A percentile compares a stretch with the other conserved stretches of the same genome.
These are phyloP conservation scores for Voacanga thouarsii DNA, from an alignment of 257 asterid species.

Conservation along the genomic window DNA sequence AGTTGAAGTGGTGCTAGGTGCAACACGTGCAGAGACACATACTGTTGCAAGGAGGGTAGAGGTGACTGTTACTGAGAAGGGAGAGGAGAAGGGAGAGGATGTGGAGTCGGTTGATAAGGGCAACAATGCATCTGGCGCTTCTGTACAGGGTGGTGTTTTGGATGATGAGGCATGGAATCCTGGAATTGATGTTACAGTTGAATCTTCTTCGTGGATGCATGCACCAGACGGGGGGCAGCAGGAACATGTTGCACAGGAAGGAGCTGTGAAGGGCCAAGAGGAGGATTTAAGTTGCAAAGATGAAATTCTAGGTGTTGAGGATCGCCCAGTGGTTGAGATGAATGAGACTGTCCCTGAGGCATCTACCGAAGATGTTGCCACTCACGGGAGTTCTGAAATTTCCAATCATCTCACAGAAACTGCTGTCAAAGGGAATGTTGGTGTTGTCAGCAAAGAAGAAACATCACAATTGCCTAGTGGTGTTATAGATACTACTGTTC, in stretches of 20 bases:
- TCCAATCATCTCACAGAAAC: constrained; percentile 28
- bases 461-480: constrained; percentile 15
- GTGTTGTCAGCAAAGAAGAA: constrained; percentile 20
- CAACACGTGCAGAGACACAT: constrained; percentile 14
- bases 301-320: constrained; percentile 4
- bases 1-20: constrained; percentile 2
- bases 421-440: constrained; percentile 23
- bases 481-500: constrained; percentile 13
- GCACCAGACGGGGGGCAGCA: constrained; percentile 12
- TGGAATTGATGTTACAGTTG: constrained; percentile 31
- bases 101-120: constrained; percentile 22
- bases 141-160: constrained; percentile 21
- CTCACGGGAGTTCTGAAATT: constrained; percentile 17
- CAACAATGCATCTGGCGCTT: constrained; percentile 23
- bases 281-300: background rate
- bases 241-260: constrained; percentile 17
- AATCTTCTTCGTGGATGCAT: constrained; percentile 16
- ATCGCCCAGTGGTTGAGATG: constrained; percentile 20
- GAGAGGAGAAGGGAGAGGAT: constrained; percentile 5
- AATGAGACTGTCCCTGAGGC: constrained; percentile 12
- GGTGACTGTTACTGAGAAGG: background rate
- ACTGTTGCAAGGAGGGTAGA: constrained; percentile 28
- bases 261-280: constrained; percentile 9
- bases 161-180: constrained; percentile 40
- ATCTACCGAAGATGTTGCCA: constrained; percentile 24